Base-by-base conservation (phyloP, 2,329 filamentous ascomycete species). In the Xylariaceae sp. region DNA sequence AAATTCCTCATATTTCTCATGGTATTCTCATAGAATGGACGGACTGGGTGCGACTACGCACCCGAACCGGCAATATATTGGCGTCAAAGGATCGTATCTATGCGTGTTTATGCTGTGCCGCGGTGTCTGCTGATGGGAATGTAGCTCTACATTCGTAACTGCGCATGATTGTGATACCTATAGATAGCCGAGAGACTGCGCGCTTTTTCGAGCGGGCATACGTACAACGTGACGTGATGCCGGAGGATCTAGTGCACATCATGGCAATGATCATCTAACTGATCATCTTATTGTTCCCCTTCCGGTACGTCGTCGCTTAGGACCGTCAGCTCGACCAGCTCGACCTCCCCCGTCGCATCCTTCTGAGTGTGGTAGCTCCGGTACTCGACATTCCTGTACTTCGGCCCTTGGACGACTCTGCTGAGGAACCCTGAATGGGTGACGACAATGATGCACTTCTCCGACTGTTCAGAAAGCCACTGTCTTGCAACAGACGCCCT, bases 391-490 rank as follows among this genome's bases (percentile, higher is more conserved):
- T 73, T 71, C 56, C 51, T 59, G 60, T 65, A 73, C 53, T 67
- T 72, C 10, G 65, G 61, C 8, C 67, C 69, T 8, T 61, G 48
- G n/a, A 71, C 63, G 4, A 68, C 55, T 56, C 70, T 64, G 52
- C 61, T 62, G 30, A 72, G 60, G 58, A 72, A 72, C 2, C 70
- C 70, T 8, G 69, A 71, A 55, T 72, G 71, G 23, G 71, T 72
- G 30, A 73, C 69, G 6, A 73, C 69, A 11, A 72, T 51, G 50
- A 73, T 64, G 49, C 66, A 69, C 57, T 70, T 67, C 55, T 72
- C 70, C 2, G 65, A 61, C 39, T 68, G 66, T 39, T 68, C 57
- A 49, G 60, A 68, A 53, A 73, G 65, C 71, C 70, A 73, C 34
- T 57, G 58, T 54, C 65, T 69, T n/a, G 61, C 70, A 35, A 71